These are phyloP conservation scores for Persicaria maculosa DNA, from an alignment of 148 eudicot species.

Conservation along the genomic window DNA sequence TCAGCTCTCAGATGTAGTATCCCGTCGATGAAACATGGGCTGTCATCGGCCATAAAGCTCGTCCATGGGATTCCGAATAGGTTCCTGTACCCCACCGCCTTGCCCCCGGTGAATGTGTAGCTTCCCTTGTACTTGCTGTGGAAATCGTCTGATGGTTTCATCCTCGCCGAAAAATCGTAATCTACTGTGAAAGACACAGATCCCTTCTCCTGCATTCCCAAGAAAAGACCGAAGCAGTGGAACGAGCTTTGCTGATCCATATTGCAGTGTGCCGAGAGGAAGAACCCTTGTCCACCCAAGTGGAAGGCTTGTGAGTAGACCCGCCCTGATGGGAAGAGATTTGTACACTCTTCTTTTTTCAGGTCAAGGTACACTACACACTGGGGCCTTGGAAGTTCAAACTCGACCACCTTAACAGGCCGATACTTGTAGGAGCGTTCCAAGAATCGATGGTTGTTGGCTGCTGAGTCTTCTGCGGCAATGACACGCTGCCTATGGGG, in stretches of 20 bases:
- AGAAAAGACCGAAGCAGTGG: constrained; percentile 78
- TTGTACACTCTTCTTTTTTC: constrained; percentile 66
- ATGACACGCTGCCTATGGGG: constrained; percentile 72
- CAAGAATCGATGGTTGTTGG: constrained; percentile 44
- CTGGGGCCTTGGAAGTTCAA: constrained; percentile 74
- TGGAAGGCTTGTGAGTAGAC: constrained; percentile 94
- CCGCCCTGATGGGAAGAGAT: constrained; percentile 68
- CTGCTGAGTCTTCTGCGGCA: constrained; percentile 49
- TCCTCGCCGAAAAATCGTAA: constrained; percentile 81
- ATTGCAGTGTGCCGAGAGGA: constrained; percentile 88
- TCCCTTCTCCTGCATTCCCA: constrained; percentile 95
- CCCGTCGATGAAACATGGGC: constrained; percentile 78
- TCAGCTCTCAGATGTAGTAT: constrained; percentile 76
- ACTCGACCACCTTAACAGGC: constrained; percentile 81
- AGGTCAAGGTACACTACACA: constrained; percentile 88
- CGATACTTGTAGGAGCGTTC: constrained; percentile 86
- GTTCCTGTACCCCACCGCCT: constrained; percentile 86
- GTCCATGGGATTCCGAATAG: constrained; percentile 79
- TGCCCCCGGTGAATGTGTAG: constrained; percentile 85
- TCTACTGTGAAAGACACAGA: constrained; percentile 78
- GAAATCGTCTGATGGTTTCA: constrained; percentile 71
- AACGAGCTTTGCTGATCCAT: constrained; percentile 87
- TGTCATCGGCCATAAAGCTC: constrained; percentile 81
- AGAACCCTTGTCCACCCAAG: constrained; percentile 90
- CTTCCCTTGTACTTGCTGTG: constrained; percentile 82